Evolutionary conservation across 106 monocot species (phyloP), one percentile per base, ranked within the genome.

Genomic region (Amphibolis antarctica): DNA sequence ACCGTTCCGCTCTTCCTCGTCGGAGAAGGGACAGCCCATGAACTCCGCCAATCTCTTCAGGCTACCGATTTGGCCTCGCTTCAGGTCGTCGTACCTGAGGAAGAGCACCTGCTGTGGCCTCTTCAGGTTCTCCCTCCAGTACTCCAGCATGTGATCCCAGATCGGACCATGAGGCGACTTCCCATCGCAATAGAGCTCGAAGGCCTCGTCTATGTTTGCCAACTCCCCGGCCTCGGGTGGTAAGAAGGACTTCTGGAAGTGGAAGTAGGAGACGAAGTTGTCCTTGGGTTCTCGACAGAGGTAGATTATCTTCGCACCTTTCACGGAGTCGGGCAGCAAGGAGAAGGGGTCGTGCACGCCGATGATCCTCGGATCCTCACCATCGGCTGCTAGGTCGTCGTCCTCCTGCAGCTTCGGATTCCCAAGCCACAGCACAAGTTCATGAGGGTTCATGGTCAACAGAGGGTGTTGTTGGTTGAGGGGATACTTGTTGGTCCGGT

Each of bases 211-310:
- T 27, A 81, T 36, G 36, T 36, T 36, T 36, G 4, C 2, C 36
- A 10, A 48, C 18, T 18, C 1, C 15, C 10, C 14, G 48, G 45
- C 45, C 5, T 12, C 53, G 19, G 7, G 19, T 53, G 10, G 21
- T 12, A 55, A 19, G 1, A 1, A 12, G 23, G 23, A 55, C 21
- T 56, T 26, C 11, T 28, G 20, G 4, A 26, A 27, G 12, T 28
- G 12, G 25, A 1, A 28, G 14, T 18, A 9, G 0, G 78, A 82
- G 36, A 82, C 62, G 9, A 79, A 28, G 0, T 47, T 63, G 31
- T 84, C 83, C 57, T 76, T 83, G 5, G 74, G 80, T 17, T 77
- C 53, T 0, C 73, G 47, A 23, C 73, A 77, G 9, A 80, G 36
- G 66, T 84, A 84, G 1, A 80, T 54, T 1, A 80, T 30, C 26